Evolutionary conservation across 352 stramenopile species (phyloP), one percentile per base, ranked within the genome.

Genomic region (Phytopythium ostracodes): DNA sequence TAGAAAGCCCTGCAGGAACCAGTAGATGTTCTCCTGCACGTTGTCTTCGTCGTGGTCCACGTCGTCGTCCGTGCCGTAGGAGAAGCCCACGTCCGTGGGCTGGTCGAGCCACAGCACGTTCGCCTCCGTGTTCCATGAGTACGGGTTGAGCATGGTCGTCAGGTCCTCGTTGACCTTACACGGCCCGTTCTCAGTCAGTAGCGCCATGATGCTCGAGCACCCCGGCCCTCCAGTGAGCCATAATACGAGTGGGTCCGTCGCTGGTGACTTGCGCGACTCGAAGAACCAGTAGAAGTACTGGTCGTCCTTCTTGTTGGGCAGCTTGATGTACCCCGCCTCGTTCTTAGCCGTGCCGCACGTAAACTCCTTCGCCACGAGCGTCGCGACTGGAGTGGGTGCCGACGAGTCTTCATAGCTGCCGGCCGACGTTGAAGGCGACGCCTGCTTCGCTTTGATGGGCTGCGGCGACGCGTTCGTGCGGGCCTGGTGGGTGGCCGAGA

Each of bases 71-170:
- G 22, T 54, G 15, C 67, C 59, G 46, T 72, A 73, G n/a, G 77
- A 88, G 56, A 87, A 89, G 1, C 80, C 80, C 4, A 75, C 63
- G 50, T 66, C 63, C 14, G 62, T 63, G 20, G 77, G 76, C 49
- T 89, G 79, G 55, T 89, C 79, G 14, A 89, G 63, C 75, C 78
- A 89, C 29, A 89, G 61, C 11, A 88, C 68, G 40, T 85, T 88
- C 27, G 80, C 78, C 42, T 75, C 55, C 8, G 71, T 68, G 42
- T 72, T 88, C 80, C 80, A 89, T 50, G 73, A 76, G 56, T 84
- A 66, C 36, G 68, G 67, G 35, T 89, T 88, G 15, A 69, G 20
- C 38, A 63, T 59, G 17, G 77, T 81, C 15, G 65, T 73, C 8
- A 67, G 50, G 53, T 81, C 74, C 0, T 62, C 27, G n/a, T 72